These are phyloP conservation scores for Prototheca wickerhamii DNA, from an alignment of 163 green algal species.

Conservation along the genomic window DNA sequence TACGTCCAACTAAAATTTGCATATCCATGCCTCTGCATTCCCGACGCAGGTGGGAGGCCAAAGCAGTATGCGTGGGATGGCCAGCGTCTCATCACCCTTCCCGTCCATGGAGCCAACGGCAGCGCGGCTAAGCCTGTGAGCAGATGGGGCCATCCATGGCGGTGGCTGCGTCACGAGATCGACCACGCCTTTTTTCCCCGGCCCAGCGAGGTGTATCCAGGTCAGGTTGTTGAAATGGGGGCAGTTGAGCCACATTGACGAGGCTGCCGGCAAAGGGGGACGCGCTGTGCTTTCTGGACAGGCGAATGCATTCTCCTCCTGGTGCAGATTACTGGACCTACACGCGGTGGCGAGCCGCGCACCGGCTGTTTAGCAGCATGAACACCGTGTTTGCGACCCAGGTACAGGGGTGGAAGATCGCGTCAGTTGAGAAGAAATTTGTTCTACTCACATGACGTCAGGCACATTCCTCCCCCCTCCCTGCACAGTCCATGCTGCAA, in stretches of 20 bases:
- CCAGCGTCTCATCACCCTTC: neutral
- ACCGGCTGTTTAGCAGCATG: conserved; percentile 73
- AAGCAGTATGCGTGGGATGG: conserved; percentile 13
- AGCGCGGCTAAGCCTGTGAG: neutral
- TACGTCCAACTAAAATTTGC: neutral
- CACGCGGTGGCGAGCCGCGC: conserved; percentile 58
- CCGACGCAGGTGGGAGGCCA: neutral
- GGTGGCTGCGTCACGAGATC: neutral
- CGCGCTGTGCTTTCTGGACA: too few relatives aligned
- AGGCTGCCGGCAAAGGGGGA: too few relatives aligned
- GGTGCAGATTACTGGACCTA: conserved; percentile 88
- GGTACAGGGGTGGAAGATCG: conserved; percentile 6
- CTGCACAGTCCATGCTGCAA: conserved; percentile 76
- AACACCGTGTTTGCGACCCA: conserved; percentile 66
- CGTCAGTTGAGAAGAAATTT: neutral
- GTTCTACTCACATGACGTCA: neutral
- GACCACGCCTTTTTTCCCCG: conserved; percentile 39
- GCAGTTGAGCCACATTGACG: too few relatives aligned
- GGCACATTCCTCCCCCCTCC: conserved; percentile 9
- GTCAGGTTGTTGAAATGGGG: too few relatives aligned
- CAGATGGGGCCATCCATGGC: neutral
- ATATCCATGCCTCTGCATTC: neutral
- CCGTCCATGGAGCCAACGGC: conserved; percentile 16
- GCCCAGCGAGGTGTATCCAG: conserved; percentile 32
- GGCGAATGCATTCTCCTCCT: too few relatives aligned